These are phyloP conservation scores for Croton laevigatus DNA, from an alignment of 441 rosid species.

Conservation along the genomic window DNA sequence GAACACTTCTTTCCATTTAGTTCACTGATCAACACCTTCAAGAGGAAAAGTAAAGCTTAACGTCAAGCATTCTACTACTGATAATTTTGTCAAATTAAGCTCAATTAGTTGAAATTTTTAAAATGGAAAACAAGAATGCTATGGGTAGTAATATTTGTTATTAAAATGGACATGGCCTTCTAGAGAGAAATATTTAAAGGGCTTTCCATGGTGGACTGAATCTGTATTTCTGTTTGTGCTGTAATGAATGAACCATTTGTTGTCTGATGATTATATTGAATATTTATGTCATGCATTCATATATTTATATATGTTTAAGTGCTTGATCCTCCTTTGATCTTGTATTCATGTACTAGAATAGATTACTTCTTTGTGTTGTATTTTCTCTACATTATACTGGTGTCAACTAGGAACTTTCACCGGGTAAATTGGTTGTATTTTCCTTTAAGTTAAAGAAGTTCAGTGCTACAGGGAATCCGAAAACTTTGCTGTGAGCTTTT, in stretches of 20 bases:
- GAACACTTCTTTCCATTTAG: neutral
- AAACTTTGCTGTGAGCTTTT: conserved; percentile 90
- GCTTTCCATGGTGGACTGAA: neutral
- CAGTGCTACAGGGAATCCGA: conserved; percentile 70
- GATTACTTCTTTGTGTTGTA: neutral
- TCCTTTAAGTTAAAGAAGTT: conserved; percentile 9
- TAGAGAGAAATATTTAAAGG: neutral
- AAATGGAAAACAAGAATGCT: neutral
- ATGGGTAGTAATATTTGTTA: neutral
- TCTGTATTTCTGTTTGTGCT: neutral
- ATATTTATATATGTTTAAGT: neutral
- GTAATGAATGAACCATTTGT: neutral
- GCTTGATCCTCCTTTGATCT: neutral
- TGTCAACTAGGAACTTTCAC: neutral
- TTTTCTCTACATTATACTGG: neutral
- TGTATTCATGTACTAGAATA: neutral
- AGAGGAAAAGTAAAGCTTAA: neutral
- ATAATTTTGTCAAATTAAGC: neutral
- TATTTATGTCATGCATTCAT: neutral
- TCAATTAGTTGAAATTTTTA: neutral
- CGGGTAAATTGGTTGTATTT: neutral
- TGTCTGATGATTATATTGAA: neutral
- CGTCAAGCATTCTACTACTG: neutral
- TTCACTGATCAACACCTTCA: neutral
- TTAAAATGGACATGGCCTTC: neutral